Evolutionary conservation across 495 filamentous ascomycete genomes (phyloP).

Genomic region (Apodospora peruviana): DNA sequence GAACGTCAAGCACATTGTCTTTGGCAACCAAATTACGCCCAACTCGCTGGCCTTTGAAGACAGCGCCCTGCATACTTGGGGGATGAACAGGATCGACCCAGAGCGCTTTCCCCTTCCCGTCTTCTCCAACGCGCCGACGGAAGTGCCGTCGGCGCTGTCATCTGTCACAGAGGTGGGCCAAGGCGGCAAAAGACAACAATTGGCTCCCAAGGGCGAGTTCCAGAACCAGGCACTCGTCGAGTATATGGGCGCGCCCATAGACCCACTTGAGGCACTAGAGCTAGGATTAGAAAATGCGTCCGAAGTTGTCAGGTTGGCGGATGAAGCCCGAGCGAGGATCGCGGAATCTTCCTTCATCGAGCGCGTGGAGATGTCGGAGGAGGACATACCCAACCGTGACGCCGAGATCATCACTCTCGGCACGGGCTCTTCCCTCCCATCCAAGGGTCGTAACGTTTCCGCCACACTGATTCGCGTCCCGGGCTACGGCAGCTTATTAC

Average conservation of each 20-base stretch:
- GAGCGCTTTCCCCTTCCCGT: slow-evolving; percentile 62
- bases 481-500: slow-evolving; percentile 73
- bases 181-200: slow-evolving; percentile 44
- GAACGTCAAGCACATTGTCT: slow-evolving; percentile 66
- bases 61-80: slow-evolving; percentile 54
- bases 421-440: slow-evolving; percentile 83
- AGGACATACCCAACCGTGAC: slow-evolving; percentile 61
- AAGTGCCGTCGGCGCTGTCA: slow-evolving; percentile 5
- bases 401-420: slow-evolving; percentile 81
- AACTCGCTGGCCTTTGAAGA: slow-evolving; percentile 66
- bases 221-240: slow-evolving; percentile 43
- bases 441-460: slow-evolving; percentile 93
- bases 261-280: slow-evolving; percentile 40
- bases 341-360: slow-evolving; percentile 30
- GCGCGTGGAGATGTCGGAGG: slow-evolving; percentile 35
- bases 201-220: slow-evolving; percentile 60
- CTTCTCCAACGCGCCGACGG: slow-evolving; percentile 40
- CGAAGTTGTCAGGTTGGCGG: slow-evolving; percentile 48
- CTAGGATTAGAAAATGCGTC: slow-evolving; percentile 15
- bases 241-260: slow-evolving; percentile 52
- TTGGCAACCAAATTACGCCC: slow-evolving; percentile 62
- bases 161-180: slow-evolving; percentile 19
- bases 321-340: slow-evolving; percentile 38
- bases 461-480: slow-evolving; percentile 79
- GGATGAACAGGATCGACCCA: slow-evolving; percentile 63